phyloP scores from a whole-genome alignment of 2,329 filamentous ascomycete species.

The Monilinia fructicola region DNA sequence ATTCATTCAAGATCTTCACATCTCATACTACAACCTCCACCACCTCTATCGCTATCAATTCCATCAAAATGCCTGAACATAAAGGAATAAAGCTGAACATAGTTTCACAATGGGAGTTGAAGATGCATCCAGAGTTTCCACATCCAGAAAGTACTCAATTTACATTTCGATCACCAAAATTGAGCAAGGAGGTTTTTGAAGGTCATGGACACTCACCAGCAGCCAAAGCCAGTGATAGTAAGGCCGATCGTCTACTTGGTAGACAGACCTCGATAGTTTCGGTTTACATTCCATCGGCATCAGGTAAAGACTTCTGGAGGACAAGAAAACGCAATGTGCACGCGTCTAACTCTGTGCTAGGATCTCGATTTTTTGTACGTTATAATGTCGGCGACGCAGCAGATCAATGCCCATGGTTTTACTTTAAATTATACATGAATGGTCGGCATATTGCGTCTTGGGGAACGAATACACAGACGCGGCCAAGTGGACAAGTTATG shows the following conservation, averaged over 20 bases:
- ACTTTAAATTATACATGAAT: conserved; percentile 58
- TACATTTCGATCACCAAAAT: conserved; percentile 36
- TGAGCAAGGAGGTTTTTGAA: conserved; percentile 4
- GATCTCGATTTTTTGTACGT: conserved; percentile 53
- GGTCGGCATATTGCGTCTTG: conserved; percentile 53
- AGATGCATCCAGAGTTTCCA: conserved; percentile 53
- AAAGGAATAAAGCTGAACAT: conserved; percentile 37
- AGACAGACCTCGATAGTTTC: conserved; percentile 46
- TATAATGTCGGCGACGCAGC: conserved; percentile 45
- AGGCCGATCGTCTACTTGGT: conserved; percentile 39
- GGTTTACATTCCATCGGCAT: conserved; percentile 56
- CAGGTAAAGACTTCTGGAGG: conserved; percentile 44
- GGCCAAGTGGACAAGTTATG: conserved; percentile 45
- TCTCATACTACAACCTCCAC: neutral
- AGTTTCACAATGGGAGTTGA: conserved; percentile 35
- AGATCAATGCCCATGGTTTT: conserved; percentile 45
- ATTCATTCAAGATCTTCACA: conserved; percentile 1
- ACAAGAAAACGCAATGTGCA: neutral
- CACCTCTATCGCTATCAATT: neutral
- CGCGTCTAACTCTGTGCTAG: conserved; percentile 40
- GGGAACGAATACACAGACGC: conserved; percentile 47
- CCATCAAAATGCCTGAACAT: conserved; percentile 35
- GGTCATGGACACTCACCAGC: conserved; percentile 19
- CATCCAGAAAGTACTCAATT: conserved; percentile 53
- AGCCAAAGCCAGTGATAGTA: conserved; percentile 30